Evolutionary conservation across 352 stramenopile species (phyloP), one percentile per base, ranked within the genome.

Genomic region (Elongisporangium senticosum): DNA sequence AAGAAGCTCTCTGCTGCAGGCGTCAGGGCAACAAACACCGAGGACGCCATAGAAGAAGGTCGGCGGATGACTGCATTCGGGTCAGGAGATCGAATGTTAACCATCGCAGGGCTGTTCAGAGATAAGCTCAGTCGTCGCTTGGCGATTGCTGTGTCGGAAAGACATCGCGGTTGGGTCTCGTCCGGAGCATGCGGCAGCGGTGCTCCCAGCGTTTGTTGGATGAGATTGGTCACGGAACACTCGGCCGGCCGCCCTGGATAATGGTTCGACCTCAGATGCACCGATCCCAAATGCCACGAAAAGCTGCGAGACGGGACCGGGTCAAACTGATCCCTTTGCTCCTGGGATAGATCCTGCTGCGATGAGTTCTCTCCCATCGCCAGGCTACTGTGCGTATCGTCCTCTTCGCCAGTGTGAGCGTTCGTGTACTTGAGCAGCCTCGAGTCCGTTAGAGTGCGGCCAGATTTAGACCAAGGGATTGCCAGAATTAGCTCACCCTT

Each of bases 1-100:
- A 71, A 75, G 56, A 86, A 86, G 7, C 71, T 69, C 13, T 83
- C 64, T 43, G 33, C 7, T 17, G 5, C 33, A 17, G 33, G 33
- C 33, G 33, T 43, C 1, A 43, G 11, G 33, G 33, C 33, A 10
- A 43, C 17, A 2, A 43, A 17, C 7, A 43, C 8, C 11, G 33
- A 14, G 33, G 33, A 43, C 4, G 33, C 33, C 3, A 43, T 4
- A 2, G 33, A 43, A 43, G 33, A 43, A 15, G 33, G 33, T 4
- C 8, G 33, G 17, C 13, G 33, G 28, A 39, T 13, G 2, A 6
- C 28, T 39, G 28, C 1, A 8, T 4, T 39, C 13, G 28, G 7
- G 7, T 28, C 24, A 7, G n/a, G n/a, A n/a, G n/a, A n/a, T n/a
- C n/a, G n/a, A n/a, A n/a, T n/a, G n/a, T n/a, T n/a, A n/a, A n/a